Evolutionary conservation across 768 basidiomycete genomes (phyloP).

Genomic region (Agaricus blazei): DNA sequence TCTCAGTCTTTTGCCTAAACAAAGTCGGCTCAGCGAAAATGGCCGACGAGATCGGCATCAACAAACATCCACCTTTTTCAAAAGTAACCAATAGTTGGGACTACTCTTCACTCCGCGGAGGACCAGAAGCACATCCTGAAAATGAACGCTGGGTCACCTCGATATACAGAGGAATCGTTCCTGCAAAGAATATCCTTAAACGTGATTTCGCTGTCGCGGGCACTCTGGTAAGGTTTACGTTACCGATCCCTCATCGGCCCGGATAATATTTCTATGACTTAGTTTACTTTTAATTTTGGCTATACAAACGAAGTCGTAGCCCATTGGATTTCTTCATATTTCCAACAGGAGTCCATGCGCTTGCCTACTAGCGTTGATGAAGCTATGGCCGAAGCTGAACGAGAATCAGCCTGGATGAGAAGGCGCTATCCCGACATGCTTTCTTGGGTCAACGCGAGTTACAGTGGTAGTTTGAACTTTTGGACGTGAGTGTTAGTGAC

Average conservation of each 20-base stretch:
- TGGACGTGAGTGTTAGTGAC: conserved; percentile 38
- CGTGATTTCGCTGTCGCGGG: conserved; percentile 65
- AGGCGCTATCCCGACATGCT: conserved; percentile 48
- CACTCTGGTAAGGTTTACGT: conserved; percentile 37
- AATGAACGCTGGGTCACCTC: conserved; percentile 36
- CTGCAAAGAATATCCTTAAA: conserved; percentile 47
- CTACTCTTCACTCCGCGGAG: conserved; percentile 33
- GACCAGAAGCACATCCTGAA: conserved; percentile 29
- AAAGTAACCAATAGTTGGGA: conserved; percentile 24
- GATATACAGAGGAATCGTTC: conserved; percentile 59
- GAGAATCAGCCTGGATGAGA: conserved; percentile 47
- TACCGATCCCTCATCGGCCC: background rate
- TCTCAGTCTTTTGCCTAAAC: background rate
- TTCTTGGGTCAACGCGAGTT: conserved; percentile 48
- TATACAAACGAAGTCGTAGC: conserved; percentile 50
- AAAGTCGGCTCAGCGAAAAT: conserved; percentile 33
- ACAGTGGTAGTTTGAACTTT: conserved; percentile 42
- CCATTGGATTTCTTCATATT: conserved; percentile 65
- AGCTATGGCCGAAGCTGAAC: conserved; percentile 39
- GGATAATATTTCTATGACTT: background rate
- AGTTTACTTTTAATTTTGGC: conserved; percentile 55
- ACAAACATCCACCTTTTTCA: conserved; percentile 26
- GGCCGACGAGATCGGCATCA: conserved; percentile 45
- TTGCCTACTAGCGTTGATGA: conserved; percentile 42
- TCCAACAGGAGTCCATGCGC: conserved; percentile 46